Conservation (phyloP, 2,329 filamentous ascomycete species). For the Apiospora rasikravindrae region DNA sequence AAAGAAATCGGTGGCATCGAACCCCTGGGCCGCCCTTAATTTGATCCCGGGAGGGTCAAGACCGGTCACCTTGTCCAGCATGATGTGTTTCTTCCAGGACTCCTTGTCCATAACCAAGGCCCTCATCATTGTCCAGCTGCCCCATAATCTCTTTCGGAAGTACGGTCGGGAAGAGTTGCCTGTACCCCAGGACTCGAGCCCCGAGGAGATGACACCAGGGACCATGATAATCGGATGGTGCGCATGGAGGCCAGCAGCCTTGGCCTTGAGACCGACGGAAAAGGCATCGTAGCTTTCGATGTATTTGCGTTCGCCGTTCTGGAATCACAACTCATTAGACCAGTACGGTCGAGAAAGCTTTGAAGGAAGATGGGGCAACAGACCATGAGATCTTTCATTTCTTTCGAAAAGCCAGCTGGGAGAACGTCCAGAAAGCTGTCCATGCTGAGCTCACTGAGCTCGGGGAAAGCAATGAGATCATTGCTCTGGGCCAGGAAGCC, state of each 20-base stretch:
- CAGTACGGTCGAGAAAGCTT: slow-evolving; percentile 20
- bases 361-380: slow-evolving; percentile 39
- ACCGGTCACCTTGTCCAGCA: slow-evolving; percentile 91
- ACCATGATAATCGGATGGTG: slow-evolving; percentile 96
- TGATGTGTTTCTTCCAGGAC: slow-evolving; percentile 93
- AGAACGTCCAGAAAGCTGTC: slow-evolving; percentile 87
- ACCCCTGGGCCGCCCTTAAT: slow-evolving; percentile 90
- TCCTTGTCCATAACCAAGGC: slow-evolving; percentile 93
- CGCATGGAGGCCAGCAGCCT: slow-evolving; percentile 78
- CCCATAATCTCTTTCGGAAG: slow-evolving; percentile 94
- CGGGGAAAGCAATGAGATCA: slow-evolving; percentile 83
- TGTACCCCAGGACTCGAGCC: slow-evolving; percentile 95
- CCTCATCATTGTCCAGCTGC: slow-evolving; percentile 98
- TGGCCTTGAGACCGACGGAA: slow-evolving; percentile 83
- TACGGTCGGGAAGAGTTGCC: slow-evolving; percentile 84
- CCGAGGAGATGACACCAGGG: slow-evolving; percentile 95
- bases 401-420: slow-evolving; percentile 82
- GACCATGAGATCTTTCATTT: slow-evolving; percentile 85
- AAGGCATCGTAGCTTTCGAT: slow-evolving; percentile 93
- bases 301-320: slow-evolving; percentile 83
- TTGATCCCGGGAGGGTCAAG: slow-evolving; percentile 91
- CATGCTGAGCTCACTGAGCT: slow-evolving; percentile 75
- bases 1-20: slow-evolving; percentile 97
- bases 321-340: slow-evolving; percentile 25
- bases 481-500: slow-evolving; percentile 89